Percentiles rank a stretch among this genome's conserved stretches.
Evolutionary conservation across 352 stramenopile genomes (phyloP).

Genomic region (Pythium aphanidermatum): DNA sequence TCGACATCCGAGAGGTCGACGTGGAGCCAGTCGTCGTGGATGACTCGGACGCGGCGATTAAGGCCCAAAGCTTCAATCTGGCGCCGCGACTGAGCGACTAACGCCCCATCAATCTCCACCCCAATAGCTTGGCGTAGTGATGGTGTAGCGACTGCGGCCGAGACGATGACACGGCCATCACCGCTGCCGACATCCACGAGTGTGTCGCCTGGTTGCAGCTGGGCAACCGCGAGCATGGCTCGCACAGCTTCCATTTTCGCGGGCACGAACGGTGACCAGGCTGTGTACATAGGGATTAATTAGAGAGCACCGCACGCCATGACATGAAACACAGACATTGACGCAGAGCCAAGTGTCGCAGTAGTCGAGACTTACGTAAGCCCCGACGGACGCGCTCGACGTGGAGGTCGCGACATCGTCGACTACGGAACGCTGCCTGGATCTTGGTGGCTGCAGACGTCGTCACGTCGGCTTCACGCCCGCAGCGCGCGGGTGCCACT

Average conservation of each 20-base stretch:
- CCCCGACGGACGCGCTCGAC: constrained; percentile 39
- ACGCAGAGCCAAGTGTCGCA: not conserved
- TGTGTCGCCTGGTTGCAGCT: constrained; percentile 32
- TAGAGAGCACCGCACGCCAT: constrained; percentile 1
- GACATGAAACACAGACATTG: not conserved
- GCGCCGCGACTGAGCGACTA: constrained; percentile 38
- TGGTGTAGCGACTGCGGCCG: constrained; percentile 20
- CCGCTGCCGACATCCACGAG: constrained; percentile 62
- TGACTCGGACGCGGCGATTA: constrained; percentile 23
- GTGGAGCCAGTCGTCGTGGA: constrained; percentile 48
- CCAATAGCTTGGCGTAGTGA: constrained; percentile 26
- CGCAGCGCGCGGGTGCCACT: too few relatives aligned
- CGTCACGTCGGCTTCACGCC: not conserved
- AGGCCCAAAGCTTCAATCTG: constrained; percentile 10
- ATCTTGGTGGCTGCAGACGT: constrained; percentile 26
- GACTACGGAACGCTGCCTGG: constrained; percentile 52
- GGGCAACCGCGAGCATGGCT: constrained; percentile 40
- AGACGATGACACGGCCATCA: constrained; percentile 53
- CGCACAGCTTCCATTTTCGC: constrained; percentile 48
- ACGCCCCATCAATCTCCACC: constrained; percentile 48
- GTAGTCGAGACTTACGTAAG: constrained; percentile 29
- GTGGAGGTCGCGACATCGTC: constrained; percentile 44
- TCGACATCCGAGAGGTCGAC: constrained; percentile 39
- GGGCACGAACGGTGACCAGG: constrained; percentile 65
- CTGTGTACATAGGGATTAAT: constrained; percentile 13